Conservation (phyloP, 2,329 filamentous ascomycete species). For the Dactylellina parvicollis region DNA sequence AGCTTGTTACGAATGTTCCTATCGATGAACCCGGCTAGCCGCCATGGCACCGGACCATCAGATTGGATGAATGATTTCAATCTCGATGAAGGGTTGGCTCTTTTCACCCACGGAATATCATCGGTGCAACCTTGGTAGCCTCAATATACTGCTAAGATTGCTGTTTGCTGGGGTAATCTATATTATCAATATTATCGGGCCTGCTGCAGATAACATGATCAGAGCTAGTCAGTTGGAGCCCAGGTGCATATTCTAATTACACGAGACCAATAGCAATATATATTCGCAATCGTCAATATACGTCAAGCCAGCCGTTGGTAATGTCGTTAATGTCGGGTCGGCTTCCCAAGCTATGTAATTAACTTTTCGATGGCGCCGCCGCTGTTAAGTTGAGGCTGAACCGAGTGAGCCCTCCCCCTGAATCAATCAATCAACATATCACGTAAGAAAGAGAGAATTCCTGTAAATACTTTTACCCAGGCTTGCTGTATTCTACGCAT, state of each 20-base stretch:
- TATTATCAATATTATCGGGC: no score
- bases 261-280: no score
- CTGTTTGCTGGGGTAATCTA: not conserved
- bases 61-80: no score
- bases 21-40: not conserved
- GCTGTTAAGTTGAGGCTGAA: not conserved
- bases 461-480: no score
- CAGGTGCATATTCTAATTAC: no score
- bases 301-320: not conserved
- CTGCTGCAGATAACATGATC: no score
- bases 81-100: not conserved
- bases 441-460: not conserved
- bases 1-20: not conserved
- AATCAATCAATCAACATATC: not conserved
- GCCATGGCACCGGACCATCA: not conserved
- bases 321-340: not conserved
- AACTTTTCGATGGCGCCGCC: not conserved
- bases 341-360: not conserved
- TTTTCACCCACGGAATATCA: constrained; percentile 25
- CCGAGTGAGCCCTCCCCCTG: not conserved
- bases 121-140: constrained; percentile 14
- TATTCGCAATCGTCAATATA: no score
- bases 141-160: not conserved
- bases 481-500: no score
- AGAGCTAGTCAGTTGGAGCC: no score